Percentiles rank a stretch among this genome's conserved stretches.
phyloP scores from a whole-genome alignment of 2,329 filamentous ascomycete genomes.

The Stagonosporopsis chrysanthemi region DNA sequence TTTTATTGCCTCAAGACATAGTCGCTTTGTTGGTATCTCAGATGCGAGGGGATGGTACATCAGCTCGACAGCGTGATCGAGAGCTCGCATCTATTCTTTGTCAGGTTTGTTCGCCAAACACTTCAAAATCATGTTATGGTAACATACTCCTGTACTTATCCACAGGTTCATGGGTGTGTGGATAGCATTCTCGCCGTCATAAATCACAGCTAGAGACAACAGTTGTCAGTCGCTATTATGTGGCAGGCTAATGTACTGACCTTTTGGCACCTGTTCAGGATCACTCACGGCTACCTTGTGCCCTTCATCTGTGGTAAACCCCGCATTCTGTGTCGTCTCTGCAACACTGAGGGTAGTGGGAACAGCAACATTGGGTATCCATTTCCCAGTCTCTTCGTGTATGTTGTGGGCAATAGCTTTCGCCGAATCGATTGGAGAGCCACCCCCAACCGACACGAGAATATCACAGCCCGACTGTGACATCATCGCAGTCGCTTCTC shows the following conservation, averaged over 20 bases:
- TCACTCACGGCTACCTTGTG: constrained; percentile 60
- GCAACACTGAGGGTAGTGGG: constrained; percentile 58
- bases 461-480: constrained; percentile 47
- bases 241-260: constrained; percentile 14
- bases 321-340: constrained; percentile 62
- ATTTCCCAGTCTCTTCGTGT: constrained; percentile 48
- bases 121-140: not conserved
- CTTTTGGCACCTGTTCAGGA: constrained; percentile 54
- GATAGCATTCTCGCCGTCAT: constrained; percentile 60
- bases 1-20: constrained; percentile 57
- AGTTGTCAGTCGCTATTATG: not conserved
- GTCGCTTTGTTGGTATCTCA: constrained; percentile 57
- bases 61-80: constrained; percentile 64
- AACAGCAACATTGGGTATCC: constrained; percentile 49
- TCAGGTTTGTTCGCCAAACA: constrained; percentile 11
- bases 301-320: constrained; percentile 60
- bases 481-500: constrained; percentile 46
- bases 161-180: constrained; percentile 61
- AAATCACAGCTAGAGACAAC: constrained; percentile 53
- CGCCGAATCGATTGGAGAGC: constrained; percentile 60
- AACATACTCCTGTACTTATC: constrained; percentile 57
- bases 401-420: constrained; percentile 51
- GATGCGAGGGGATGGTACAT: constrained; percentile 62
- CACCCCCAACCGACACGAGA: constrained; percentile 53
- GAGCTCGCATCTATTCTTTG: constrained; percentile 53